Conservation (phyloP, 129 eudicot genomes). For the Flaveria trinervia region DNA sequence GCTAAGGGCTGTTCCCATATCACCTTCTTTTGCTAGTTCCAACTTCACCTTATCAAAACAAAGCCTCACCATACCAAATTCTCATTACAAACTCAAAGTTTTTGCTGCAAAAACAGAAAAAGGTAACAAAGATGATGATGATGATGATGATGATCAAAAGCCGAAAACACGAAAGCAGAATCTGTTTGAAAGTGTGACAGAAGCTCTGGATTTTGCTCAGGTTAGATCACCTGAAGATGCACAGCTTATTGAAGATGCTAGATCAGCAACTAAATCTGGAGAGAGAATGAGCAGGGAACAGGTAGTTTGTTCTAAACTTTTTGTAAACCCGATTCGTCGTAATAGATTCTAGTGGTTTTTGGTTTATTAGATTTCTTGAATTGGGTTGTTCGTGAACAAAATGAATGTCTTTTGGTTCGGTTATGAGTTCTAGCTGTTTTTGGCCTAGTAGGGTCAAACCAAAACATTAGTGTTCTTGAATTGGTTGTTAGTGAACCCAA, state of each 20-base stretch:
- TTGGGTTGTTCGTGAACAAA: not conserved
- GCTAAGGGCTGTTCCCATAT: slow-evolving; percentile 50
- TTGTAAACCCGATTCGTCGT: not conserved
- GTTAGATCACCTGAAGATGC: slow-evolving; percentile 90
- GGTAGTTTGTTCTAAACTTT: slow-evolving; percentile 38
- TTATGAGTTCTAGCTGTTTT: slow-evolving; percentile 3
- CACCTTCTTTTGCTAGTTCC: slow-evolving; percentile 50
- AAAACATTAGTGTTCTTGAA: not conserved
- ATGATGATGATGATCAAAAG: slow-evolving; percentile 31
- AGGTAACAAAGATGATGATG: slow-evolving; percentile 39
- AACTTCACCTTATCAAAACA: slow-evolving; percentile 33
- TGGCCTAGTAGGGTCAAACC: not conserved
- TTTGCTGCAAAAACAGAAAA: slow-evolving; percentile 54
- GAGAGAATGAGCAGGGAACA: slow-evolving; percentile 75
- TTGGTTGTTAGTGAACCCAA: not conserved
- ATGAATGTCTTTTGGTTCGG: not conserved
- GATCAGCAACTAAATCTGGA: slow-evolving; percentile 74
- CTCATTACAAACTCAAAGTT: slow-evolving; percentile 9
- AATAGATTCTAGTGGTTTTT: not conserved
- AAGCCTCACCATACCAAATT: slow-evolving; percentile 13
- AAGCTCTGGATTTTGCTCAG: slow-evolving; percentile 92
- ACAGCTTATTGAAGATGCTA: slow-evolving; percentile 79
- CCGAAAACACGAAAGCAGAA: slow-evolving; percentile 62
- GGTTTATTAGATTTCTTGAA: not conserved
- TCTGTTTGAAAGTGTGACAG: slow-evolving; percentile 80